Conservation (phyloP, 805 yeast genomes). For the Maudiozyma pseudohumilis region DNA sequence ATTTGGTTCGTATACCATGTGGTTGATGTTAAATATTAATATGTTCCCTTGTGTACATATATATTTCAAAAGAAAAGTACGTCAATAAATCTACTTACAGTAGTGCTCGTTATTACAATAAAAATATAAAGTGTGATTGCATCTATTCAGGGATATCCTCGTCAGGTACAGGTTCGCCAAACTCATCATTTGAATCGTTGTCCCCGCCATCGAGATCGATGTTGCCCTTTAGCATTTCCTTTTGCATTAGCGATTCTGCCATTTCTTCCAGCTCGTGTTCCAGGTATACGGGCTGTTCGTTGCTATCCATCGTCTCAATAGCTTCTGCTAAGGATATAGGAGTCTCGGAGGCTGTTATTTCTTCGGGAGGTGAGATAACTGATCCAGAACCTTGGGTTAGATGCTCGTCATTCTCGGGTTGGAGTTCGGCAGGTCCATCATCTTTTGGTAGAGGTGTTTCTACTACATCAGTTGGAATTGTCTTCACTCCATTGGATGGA, state of each 20-base stretch:
- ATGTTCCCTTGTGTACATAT: too few species aligned
- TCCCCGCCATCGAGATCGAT: slow-evolving; percentile 2
- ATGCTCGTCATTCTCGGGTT: neutral
- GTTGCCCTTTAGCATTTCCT: slow-evolving; percentile 3
- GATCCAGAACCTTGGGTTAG: too few species aligned
- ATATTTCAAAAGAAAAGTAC: too few species aligned
- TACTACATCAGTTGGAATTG: neutral
- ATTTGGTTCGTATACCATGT: too few species aligned
- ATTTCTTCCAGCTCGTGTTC: slow-evolving; percentile 12
- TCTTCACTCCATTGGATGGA: too few species aligned
- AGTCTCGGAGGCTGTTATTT: neutral
- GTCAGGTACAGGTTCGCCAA: neutral
- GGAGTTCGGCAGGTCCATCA: neutral
- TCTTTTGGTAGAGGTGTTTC: neutral
- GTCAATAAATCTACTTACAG: neutral
- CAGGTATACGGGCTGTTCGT: slow-evolving; percentile 6
- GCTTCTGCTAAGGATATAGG: slow-evolving; percentile 4
- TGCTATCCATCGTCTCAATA: slow-evolving; percentile 9
- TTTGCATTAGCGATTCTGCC: slow-evolving; percentile 9
- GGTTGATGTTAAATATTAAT: too few species aligned
- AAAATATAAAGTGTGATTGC: neutral
- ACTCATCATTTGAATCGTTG: neutral
- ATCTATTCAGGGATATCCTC: neutral
- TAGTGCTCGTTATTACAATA: neutral
- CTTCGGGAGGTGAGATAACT: too few species aligned